Conservation (phyloP, 116 monocot genomes). For the Dioscorea cayenensis region DNA sequence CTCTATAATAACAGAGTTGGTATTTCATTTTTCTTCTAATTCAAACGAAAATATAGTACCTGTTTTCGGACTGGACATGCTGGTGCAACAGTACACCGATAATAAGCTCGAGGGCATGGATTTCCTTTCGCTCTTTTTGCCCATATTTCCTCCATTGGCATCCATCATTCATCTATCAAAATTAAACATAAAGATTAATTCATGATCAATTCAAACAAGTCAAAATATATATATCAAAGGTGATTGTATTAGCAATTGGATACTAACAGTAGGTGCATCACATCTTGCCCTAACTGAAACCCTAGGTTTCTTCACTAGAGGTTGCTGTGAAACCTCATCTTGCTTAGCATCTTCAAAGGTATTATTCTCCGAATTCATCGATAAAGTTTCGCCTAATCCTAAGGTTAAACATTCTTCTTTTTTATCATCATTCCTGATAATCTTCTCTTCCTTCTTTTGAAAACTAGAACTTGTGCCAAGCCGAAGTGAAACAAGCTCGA, state of each 20-base stretch:
- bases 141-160: slow-evolving; percentile 98
- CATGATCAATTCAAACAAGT: background rate
- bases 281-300: slow-evolving; percentile 89
- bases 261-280: slow-evolving; percentile 71
- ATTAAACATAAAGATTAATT: background rate
- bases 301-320: slow-evolving; percentile 73
- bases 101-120: slow-evolving; percentile 92
- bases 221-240: background rate
- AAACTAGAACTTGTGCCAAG: slow-evolving; percentile 31
- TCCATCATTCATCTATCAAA: slow-evolving; percentile 77
- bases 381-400: slow-evolving; percentile 24
- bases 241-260: background rate
- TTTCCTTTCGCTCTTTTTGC: slow-evolving; percentile 92
- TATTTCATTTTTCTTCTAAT: no score
- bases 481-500: slow-evolving; percentile 42
- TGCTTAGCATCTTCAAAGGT: slow-evolving; percentile 23
- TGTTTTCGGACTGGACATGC: slow-evolving; percentile 79
- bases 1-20: no score
- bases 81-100: slow-evolving; percentile 83
- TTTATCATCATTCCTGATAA: slow-evolving; percentile 8
- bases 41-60: background rate
- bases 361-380: slow-evolving; percentile 33
- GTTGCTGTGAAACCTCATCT: slow-evolving; percentile 29
- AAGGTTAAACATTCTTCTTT: slow-evolving; percentile 31
- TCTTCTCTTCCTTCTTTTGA: slow-evolving; percentile 20